phyloP scores from a whole-genome alignment of 2,329 filamentous ascomycete genomes.

The Elsinoe fawcettii region DNA sequence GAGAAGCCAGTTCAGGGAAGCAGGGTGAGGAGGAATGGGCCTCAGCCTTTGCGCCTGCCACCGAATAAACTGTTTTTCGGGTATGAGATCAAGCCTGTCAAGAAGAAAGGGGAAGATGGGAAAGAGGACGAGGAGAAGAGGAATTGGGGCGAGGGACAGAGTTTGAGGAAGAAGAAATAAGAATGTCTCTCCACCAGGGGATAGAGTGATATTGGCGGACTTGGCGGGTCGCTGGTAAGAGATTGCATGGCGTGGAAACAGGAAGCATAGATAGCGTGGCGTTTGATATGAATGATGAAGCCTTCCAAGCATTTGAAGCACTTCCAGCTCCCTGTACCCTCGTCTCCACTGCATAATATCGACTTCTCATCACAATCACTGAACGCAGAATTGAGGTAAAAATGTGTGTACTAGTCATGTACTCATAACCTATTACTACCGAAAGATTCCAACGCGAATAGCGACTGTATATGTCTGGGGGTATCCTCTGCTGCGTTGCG shows the following conservation, averaged over 20 bases:
- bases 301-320: too few relatives aligned
- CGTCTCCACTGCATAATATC: too few relatives aligned
- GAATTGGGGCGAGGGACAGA: conserved; percentile 66
- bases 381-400: not conserved
- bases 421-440: not conserved
- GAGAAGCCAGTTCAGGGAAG: conserved; percentile 30
- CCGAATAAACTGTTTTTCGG: conserved; percentile 95
- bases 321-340: too few relatives aligned
- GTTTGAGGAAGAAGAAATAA: conserved; percentile 66
- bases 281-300: not conserved
- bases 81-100: conserved; percentile 82
- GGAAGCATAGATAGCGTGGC: not conserved
- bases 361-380: not conserved
- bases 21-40: conserved; percentile 56
- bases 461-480: not conserved
- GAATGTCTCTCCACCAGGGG: too few relatives aligned
- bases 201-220: not conserved
- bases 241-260: not conserved
- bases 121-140: conserved; percentile 59
- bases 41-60: conserved; percentile 74
- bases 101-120: conserved; percentile 61
- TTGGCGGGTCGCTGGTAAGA: not conserved
- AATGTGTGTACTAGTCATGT: not conserved
- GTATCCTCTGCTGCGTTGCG: conserved; percentile 2
- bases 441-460: not conserved